These are phyloP conservation scores for Phaeotremella fagi DNA, from an alignment of 768 basidiomycete genomes.

Conservation along the genomic window DNA sequence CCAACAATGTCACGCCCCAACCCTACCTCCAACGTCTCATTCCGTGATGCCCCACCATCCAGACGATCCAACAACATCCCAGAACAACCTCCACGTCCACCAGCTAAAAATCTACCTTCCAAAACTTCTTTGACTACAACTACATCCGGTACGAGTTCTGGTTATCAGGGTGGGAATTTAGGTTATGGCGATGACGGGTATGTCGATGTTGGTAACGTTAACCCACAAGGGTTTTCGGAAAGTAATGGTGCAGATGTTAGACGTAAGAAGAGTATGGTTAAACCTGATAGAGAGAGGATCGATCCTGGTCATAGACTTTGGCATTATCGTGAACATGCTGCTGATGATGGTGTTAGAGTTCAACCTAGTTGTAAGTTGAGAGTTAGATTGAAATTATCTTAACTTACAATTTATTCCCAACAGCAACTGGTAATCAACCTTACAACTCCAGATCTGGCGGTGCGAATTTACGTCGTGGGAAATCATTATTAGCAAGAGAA, in stretches of 20 bases:
- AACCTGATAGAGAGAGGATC: slow-evolving; percentile 91
- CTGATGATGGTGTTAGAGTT: slow-evolving; percentile 64
- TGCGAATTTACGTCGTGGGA: slow-evolving; percentile 62
- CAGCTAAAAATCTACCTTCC: slow-evolving; percentile 27
- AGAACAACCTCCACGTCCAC: slow-evolving; percentile 34
- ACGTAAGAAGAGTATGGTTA: slow-evolving; percentile 86
- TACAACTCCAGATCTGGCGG: slow-evolving; percentile 17
- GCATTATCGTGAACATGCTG: slow-evolving; percentile 86
- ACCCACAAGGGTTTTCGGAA: slow-evolving; percentile 32
- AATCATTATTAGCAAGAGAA: slow-evolving; percentile 82
- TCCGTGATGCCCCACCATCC: slow-evolving; percentile 30
- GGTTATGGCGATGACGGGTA: slow-evolving; percentile 30
- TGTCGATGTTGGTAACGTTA: slow-evolving; percentile 25
- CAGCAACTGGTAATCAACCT: slow-evolving; percentile 43
- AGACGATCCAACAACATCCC: slow-evolving; percentile 21
- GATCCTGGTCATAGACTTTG: slow-evolving; percentile 89
- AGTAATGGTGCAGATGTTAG: slow-evolving; percentile 47
- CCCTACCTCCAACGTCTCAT: slow-evolving; percentile 34
- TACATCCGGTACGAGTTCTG: slow-evolving; percentile 14
- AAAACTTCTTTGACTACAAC: slow-evolving; percentile 22
- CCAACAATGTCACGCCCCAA: slow-evolving; percentile 41
- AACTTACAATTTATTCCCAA: slow-evolving; percentile 12
- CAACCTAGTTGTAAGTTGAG: slow-evolving; percentile 74
- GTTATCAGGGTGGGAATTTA: slow-evolving; percentile 8
- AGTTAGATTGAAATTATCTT: too few species aligned